These are phyloP conservation scores for Shiraia bambusicola DNA, from an alignment of 2,329 filamentous ascomycete species.

Conservation along the genomic window DNA sequence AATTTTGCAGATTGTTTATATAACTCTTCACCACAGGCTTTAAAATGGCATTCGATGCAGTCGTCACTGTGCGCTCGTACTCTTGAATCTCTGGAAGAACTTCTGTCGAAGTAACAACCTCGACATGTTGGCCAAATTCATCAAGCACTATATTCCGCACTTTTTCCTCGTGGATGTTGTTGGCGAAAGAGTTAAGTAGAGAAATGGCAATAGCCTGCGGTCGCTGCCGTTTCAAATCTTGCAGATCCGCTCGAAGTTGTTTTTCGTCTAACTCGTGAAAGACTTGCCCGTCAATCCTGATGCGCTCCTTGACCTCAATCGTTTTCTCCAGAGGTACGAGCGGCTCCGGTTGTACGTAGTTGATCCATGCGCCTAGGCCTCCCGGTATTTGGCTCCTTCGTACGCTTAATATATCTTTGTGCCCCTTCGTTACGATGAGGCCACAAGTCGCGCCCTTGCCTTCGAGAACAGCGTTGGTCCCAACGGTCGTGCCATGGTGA, in stretches of 20 bases:
- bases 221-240: conserved; percentile 43
- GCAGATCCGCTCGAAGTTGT: conserved; percentile 43
- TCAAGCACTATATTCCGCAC: conserved; percentile 46
- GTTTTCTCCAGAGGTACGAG: conserved; percentile 53
- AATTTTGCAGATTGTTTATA: conserved; percentile 44
- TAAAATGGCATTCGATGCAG: conserved; percentile 52
- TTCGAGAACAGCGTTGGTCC: conserved; percentile 54
- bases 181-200: conserved; percentile 52
- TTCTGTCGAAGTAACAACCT: conserved; percentile 50
- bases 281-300: conserved; percentile 47
- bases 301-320: conserved; percentile 49
- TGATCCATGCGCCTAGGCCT: conserved; percentile 53
- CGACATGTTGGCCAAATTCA: conserved; percentile 47
- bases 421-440: conserved; percentile 52
- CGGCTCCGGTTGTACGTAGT: conserved; percentile 51
- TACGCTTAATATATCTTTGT: conserved; percentile 52
- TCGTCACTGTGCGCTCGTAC: conserved; percentile 53
- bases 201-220: conserved; percentile 52
- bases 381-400: conserved; percentile 55
- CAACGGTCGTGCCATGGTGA: conserved; percentile 54
- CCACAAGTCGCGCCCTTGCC: conserved; percentile 53
- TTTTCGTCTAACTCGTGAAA: conserved; percentile 45
- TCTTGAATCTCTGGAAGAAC: conserved; percentile 53
- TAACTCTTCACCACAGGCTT: conserved; percentile 53
- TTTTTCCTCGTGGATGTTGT: conserved; percentile 46